phyloP scores from a whole-genome alignment of 768 basidiomycete genomes.

The Tremella mesenterica region DNA sequence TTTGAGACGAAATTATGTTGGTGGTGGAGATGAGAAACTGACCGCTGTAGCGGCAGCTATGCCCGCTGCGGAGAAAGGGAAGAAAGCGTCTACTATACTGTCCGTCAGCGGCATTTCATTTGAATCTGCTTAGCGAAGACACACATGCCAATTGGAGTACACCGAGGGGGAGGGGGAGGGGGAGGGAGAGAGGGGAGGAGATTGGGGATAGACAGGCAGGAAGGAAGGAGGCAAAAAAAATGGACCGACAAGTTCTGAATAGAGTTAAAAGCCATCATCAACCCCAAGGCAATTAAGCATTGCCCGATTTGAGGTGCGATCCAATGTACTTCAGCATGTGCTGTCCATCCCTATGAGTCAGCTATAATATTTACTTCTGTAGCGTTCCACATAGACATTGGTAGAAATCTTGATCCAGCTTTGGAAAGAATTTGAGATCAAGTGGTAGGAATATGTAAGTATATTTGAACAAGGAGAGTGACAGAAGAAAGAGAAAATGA shows the following conservation, averaged over 20 bases:
- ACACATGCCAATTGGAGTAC: neutral
- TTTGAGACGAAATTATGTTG: neutral
- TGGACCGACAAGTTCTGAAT: conserved; percentile 34
- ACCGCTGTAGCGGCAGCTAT: conserved; percentile 36
- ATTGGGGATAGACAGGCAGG: no score
- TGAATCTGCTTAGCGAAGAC: neutral
- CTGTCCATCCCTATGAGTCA: conserved; percentile 29
- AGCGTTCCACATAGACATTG: neutral
- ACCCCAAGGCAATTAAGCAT: conserved; percentile 22
- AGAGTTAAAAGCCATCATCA: conserved; percentile 36
- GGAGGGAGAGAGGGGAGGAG: no score
- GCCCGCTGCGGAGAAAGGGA: conserved; percentile 38
- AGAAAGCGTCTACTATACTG: conserved; percentile 40
- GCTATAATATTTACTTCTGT: neutral
- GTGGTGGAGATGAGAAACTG: conserved; percentile 6
- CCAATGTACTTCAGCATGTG: conserved; percentile 33
- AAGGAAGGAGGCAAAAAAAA: neutral
- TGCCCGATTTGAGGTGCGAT: conserved; percentile 33
- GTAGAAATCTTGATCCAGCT: no score
- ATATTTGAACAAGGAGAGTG: no score
- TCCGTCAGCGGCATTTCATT: neutral
- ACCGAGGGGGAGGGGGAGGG: neutral
- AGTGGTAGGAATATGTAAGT: no score
- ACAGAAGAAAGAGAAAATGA: conserved; percentile 1
- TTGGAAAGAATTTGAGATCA: no score